Evolutionary conservation across 169 alveolate species (phyloP), one percentile per base, ranked within the genome.

Genomic region (Plasmodium knowlesi): DNA sequence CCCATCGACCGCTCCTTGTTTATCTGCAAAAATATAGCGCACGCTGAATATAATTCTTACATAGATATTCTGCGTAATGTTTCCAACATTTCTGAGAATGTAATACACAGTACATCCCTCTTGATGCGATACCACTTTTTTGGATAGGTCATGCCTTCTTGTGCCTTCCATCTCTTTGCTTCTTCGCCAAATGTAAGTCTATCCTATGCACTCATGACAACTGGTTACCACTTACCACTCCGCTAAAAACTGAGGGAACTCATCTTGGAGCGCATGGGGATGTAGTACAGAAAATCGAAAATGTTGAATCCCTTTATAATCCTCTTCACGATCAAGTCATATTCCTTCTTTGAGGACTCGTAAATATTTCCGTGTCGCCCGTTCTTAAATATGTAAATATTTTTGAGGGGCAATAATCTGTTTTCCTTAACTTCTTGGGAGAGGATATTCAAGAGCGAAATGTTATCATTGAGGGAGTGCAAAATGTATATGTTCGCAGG

Each of bases 371-470:
- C 93, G 70, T 86, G 93, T 50, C 43, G 79, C 43, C 93, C 93
- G 61, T 86, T 86, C 81, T 86, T 86, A 57, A 86, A 86, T 86
- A 86, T 86, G 46, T 86, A 86, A 50, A 86, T 76, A 86, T 86
- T 86, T 22, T 76, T 70, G 46, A 86, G 67, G 28, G 93, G 81
- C 28, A 86, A 19, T 57, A n/a, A 74, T 54, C 86, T 50, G 25
- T 86, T 86, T 86, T 86, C 86, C 70, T 74, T 86, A 25, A 86
- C 81, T 41, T 86, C 93, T 53, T 74, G 81, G 19, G 93, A 74
- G 22, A 86, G 70, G 32, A 54, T 76, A 76, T 86, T 78, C 73
- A 86, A 30, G 43, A 86, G 41, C 25, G 93, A 86, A 78, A 86
- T 86, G 71, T 86, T 86, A 76, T 86, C 93, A 54, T 86, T 74